These are phyloP conservation scores for Vigna reflexopilosa DNA, from an alignment of 306 rosid species.

Conservation along the genomic window DNA sequence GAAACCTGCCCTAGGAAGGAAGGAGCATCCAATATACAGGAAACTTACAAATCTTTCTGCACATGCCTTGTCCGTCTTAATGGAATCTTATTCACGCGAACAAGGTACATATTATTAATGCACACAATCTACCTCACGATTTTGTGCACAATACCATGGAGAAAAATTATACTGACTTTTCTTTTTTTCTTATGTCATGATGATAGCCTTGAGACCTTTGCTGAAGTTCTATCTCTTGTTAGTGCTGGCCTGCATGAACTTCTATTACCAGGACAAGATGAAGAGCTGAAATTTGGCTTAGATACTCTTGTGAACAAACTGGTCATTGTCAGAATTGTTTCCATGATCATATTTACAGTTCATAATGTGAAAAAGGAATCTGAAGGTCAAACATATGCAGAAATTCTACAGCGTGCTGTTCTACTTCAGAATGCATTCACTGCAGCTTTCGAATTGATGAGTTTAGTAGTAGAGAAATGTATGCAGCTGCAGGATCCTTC, in stretches of 20 bases:
- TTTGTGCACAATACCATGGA: background rate
- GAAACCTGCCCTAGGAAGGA: conserved; percentile 60
- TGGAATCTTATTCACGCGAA: conserved; percentile 92
- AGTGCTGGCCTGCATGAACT: conserved; percentile 65
- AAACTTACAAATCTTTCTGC: conserved; percentile 68
- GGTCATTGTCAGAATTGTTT: conserved; percentile 69
- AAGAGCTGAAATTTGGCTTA: conserved; percentile 67
- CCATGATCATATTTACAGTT: conserved; percentile 79
- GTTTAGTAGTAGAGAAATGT: conserved; percentile 78
- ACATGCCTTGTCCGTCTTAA: conserved; percentile 84
- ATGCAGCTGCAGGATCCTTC: conserved; percentile 69
- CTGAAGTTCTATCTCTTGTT: conserved; percentile 77
- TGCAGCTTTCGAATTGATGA: conserved; percentile 86
- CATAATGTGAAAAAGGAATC: conserved; percentile 79
- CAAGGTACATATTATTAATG: conserved; percentile 63
- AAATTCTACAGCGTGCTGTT: conserved; percentile 88
- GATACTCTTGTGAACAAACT: conserved; percentile 78
- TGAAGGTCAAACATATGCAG: conserved; percentile 93
- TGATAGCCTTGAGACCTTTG: conserved; percentile 84
- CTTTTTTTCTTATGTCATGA: conserved; percentile 28
- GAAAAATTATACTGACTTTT: conserved; percentile 37
- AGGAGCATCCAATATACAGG: conserved; percentile 54
- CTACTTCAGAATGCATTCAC: conserved; percentile 85
- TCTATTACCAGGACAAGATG: conserved; percentile 75
- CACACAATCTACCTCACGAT: background rate